Evolutionary conservation across 1,139 yeast species (phyloP).

Genomic region (Casaregolazyma suthepensis): DNA sequence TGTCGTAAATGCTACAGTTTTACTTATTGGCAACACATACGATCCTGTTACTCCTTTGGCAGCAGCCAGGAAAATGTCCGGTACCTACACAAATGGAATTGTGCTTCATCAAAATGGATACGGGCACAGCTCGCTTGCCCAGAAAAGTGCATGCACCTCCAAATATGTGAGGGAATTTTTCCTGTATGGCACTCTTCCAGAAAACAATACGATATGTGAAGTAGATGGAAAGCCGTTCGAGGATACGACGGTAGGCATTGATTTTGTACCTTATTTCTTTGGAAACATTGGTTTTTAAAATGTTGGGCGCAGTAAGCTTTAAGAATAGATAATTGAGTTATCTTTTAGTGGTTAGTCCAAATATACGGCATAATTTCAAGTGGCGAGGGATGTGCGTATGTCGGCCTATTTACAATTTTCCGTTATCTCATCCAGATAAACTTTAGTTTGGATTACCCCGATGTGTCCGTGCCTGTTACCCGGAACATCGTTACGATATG

Average conservation of each 20-base stretch:
- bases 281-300: no score
- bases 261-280: not conserved
- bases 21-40: constrained; percentile 14
- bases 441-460: no score
- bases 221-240: constrained; percentile 7
- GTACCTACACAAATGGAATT: constrained; percentile 12
- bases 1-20: constrained; percentile 14
- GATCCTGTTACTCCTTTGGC: constrained; percentile 16
- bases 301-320: no score
- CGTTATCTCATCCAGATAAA: no score
- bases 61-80: constrained; percentile 16
- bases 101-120: constrained; percentile 15
- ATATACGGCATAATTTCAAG: no score
- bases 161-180: constrained; percentile 11
- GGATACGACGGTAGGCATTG: no score
- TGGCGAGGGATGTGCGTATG: no score
- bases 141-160: constrained; percentile 13
- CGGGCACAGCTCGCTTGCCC: constrained; percentile 16
- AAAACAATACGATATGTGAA: constrained; percentile 12
- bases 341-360: no score
- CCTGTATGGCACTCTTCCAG: constrained; percentile 12
- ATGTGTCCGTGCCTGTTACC: no score
- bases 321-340: no score
- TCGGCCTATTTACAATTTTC: no score
- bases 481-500: no score